These are phyloP conservation scores for Barnettozyma californica DNA, from an alignment of 805 yeast genomes.

Conservation along the genomic window DNA sequence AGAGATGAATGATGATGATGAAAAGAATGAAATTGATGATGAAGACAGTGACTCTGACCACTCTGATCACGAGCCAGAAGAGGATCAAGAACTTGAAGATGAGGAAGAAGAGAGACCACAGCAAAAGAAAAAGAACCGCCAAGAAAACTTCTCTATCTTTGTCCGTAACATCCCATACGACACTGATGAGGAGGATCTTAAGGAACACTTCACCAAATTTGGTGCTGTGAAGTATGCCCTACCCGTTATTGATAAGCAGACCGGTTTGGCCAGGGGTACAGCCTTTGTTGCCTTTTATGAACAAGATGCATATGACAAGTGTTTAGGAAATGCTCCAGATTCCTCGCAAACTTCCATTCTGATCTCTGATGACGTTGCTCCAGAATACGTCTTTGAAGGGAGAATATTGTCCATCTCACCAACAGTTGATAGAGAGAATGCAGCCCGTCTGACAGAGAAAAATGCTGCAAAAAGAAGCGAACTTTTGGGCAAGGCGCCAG, in stretches of 20 bases:
- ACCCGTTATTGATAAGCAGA: slow-evolving; percentile 81
- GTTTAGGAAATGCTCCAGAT: slow-evolving; percentile 76
- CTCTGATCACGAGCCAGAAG: slow-evolving; percentile 15
- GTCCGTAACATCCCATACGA: slow-evolving; percentile 94
- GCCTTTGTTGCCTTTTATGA: slow-evolving; percentile 86
- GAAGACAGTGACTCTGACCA: slow-evolving; percentile 25
- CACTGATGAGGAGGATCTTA: slow-evolving; percentile 74
- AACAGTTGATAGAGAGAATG: slow-evolving; percentile 84
- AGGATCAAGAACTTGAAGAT: slow-evolving; percentile 10
- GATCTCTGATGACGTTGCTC: slow-evolving; percentile 88
- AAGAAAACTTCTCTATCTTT: slow-evolving; percentile 70
- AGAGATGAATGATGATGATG: slow-evolving; percentile 18
- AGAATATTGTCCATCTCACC: slow-evolving; percentile 79
- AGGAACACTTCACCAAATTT: slow-evolving; percentile 72
- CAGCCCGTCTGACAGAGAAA: slow-evolving; percentile 64
- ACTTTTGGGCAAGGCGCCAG: slow-evolving; percentile 72
- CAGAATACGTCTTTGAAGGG: slow-evolving; percentile 87
- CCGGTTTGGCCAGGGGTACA: slow-evolving; percentile 88
- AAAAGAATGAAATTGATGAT: slow-evolving; percentile 25
- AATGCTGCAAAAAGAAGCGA: slow-evolving; percentile 71
- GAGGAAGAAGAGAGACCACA: slow-evolving; percentile 30
- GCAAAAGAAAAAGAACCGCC: slow-evolving; percentile 46
- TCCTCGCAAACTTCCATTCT: slow-evolving; percentile 58
- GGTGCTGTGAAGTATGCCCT: slow-evolving; percentile 90
- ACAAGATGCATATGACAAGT: slow-evolving; percentile 56